phyloP scores from a whole-genome alignment of 2,329 filamentous ascomycete species.

The Fusarium sp. region DNA sequence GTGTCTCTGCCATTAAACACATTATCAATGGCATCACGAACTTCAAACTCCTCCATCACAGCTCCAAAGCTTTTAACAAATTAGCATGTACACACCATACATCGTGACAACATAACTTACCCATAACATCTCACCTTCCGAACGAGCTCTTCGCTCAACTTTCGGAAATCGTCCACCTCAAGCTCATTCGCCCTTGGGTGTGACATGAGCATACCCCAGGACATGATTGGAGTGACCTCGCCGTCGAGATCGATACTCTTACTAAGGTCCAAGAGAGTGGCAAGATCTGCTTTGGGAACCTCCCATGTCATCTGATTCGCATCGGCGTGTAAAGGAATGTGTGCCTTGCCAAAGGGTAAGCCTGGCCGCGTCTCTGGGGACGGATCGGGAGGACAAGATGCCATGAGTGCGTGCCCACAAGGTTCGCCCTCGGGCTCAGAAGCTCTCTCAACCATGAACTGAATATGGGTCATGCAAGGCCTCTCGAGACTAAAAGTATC shows the following conservation, averaged over 20 bases:
- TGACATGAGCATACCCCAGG: constrained; percentile 83
- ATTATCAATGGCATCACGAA: constrained; percentile 81
- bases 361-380: constrained; percentile 64
- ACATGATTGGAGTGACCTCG: constrained; percentile 96
- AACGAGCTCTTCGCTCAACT: constrained; percentile 78
- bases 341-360: constrained; percentile 65
- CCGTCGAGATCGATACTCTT: constrained; percentile 85
- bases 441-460: constrained; percentile 76
- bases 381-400: constrained; percentile 82
- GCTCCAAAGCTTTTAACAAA: constrained; percentile 66
- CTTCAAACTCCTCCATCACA: constrained; percentile 76
- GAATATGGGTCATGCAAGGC: constrained; percentile 92
- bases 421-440: constrained; percentile 73
- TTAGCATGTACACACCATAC: constrained; percentile 1
- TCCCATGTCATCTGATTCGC: constrained; percentile 81
- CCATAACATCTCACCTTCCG: constrained; percentile 93
- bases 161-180: constrained; percentile 75
- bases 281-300: constrained; percentile 79
- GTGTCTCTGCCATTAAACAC: constrained; percentile 55
- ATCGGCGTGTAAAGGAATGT: constrained; percentile 52
- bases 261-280: constrained; percentile 87
- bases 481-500: constrained; percentile 80
- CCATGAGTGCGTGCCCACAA: constrained; percentile 94
- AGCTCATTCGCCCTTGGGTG: constrained; percentile 78
- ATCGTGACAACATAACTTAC: constrained; percentile 63